Conservation (phyloP, 768 basidiomycete genomes). For the Melanogaster broomeanus region DNA sequence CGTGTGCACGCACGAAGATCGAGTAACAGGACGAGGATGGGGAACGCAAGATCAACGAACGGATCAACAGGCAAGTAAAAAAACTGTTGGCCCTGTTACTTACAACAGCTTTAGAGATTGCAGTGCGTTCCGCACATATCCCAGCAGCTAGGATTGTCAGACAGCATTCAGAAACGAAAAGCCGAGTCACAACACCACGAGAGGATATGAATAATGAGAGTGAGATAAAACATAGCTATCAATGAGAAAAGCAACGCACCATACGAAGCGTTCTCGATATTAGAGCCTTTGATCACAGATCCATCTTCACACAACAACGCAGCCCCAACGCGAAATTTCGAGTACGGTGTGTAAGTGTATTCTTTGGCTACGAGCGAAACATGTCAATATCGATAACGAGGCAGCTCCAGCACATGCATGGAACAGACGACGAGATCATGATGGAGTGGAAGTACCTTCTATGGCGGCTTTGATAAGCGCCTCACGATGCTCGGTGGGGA, state of each 20-base stretch:
- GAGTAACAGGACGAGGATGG: too few species aligned
- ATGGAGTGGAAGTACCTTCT: constrained; percentile 44
- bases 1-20: constrained; percentile 24
- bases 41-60: too few species aligned
- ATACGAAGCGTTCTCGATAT: constrained; percentile 92
- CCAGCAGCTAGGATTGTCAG: constrained; percentile 61
- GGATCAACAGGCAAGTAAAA: too few species aligned
- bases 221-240: not conserved
- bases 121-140: constrained; percentile 92
- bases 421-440: not conserved
- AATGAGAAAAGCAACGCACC: constrained; percentile 47
- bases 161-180: not conserved
- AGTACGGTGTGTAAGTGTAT: constrained; percentile 78
- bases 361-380: constrained; percentile 54
- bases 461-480: constrained; percentile 59
- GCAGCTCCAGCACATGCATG: not conserved
- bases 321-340: constrained; percentile 90
- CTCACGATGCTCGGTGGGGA: constrained; percentile 46
- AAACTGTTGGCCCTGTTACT: constrained; percentile 28
- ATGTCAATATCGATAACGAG: not conserved
- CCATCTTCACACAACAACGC: constrained; percentile 74
- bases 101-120: constrained; percentile 87
- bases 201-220: too few species aligned
- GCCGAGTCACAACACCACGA: too few species aligned
- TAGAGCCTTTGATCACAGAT: constrained; percentile 77